phyloP scores from a whole-genome alignment of 2,329 filamentous ascomycete genomes.

The Arthrobotrys sinensis region DNA sequence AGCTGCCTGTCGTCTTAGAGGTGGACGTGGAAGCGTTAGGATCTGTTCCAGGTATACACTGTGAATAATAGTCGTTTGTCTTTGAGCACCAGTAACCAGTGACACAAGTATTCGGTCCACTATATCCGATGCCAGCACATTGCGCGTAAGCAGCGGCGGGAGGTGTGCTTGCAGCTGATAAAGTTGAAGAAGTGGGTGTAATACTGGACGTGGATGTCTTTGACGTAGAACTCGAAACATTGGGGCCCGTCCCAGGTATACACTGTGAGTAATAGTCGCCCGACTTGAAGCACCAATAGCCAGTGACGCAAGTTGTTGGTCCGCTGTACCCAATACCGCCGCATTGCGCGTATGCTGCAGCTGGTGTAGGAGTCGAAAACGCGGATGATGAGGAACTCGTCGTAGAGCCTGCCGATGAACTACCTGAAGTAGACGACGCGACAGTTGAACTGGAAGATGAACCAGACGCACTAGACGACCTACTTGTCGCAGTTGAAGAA shows the following conservation, averaged over 20 bases:
- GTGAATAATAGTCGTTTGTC: conserved; percentile 55
- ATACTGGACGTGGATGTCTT: not conserved
- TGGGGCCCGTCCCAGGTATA: conserved; percentile 16
- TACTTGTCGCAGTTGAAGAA: not conserved
- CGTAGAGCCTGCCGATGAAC: not conserved
- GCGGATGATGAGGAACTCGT: conserved; percentile 7
- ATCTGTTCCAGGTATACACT: conserved; percentile 50
- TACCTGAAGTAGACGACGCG: not conserved
- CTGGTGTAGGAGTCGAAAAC: not conserved
- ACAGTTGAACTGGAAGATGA: not conserved
- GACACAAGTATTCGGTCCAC: conserved; percentile 35
- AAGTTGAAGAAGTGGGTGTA: not conserved
- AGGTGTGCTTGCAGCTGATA: not conserved
- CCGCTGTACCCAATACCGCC: conserved; percentile 64
- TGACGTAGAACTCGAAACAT: not conserved
- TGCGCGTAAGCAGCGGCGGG: conserved; percentile 27
- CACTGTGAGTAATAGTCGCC: conserved; percentile 63
- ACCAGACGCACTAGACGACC: not conserved
- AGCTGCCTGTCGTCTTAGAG: conserved; percentile 14
- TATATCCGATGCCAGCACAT: conserved; percentile 18
- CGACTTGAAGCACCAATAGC: conserved; percentile 56
- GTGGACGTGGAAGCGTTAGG: not conserved
- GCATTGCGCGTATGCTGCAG: conserved; percentile 60
- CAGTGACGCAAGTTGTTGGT: conserved; percentile 60
- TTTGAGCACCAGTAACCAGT: conserved; percentile 39